Evolutionary conservation across 805 yeast genomes (phyloP).

Genomic region (Monosporozyma aquatica): DNA sequence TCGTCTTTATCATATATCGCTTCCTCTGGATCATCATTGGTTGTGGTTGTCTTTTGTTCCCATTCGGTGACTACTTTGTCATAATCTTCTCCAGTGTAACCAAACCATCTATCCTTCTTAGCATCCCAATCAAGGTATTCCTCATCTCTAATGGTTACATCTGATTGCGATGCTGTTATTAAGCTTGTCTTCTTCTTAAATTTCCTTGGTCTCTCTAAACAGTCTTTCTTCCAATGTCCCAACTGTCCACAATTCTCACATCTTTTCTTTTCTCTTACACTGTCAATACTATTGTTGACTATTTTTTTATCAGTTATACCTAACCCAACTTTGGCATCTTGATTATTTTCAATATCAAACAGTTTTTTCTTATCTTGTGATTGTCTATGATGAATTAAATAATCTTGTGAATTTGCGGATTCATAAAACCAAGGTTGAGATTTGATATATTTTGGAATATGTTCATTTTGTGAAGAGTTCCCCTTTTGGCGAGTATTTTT

Average conservation of each 20-base stretch:
- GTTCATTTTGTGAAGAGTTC: conserved; percentile 15
- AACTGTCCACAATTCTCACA: conserved; percentile 54
- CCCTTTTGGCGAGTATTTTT: not conserved
- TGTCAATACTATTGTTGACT: too few species aligned
- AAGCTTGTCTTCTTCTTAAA: conserved; percentile 10
- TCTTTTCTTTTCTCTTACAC: not conserved
- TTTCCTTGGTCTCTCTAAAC: conserved; percentile 49
- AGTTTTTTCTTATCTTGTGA: conserved; percentile 28
- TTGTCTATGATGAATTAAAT: conserved; percentile 49
- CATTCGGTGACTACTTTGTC: conserved; percentile 40
- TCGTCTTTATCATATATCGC: conserved; percentile 38
- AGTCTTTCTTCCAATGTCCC: conserved; percentile 43
- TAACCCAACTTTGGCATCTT: conserved; percentile 44
- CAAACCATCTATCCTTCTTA: conserved; percentile 75
- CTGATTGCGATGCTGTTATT: too few species aligned
- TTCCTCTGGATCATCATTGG: not conserved
- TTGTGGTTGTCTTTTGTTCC: conserved; percentile 16
- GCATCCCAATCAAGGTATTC: conserved; percentile 45
- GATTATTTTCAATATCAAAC: conserved; percentile 35
- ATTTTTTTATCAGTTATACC: conserved; percentile 55
- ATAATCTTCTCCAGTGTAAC: conserved; percentile 60
- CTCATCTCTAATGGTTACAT: conserved; percentile 15
- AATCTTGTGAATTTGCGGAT: conserved; percentile 29
- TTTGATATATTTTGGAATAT: conserved; percentile 27
- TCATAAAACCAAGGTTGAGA: conserved; percentile 29